Percentiles rank a stretch among this genome's conserved stretches.
Evolutionary conservation across 2,329 filamentous ascomycete species (phyloP).

Genomic region (Zymoseptoria crescenta): DNA sequence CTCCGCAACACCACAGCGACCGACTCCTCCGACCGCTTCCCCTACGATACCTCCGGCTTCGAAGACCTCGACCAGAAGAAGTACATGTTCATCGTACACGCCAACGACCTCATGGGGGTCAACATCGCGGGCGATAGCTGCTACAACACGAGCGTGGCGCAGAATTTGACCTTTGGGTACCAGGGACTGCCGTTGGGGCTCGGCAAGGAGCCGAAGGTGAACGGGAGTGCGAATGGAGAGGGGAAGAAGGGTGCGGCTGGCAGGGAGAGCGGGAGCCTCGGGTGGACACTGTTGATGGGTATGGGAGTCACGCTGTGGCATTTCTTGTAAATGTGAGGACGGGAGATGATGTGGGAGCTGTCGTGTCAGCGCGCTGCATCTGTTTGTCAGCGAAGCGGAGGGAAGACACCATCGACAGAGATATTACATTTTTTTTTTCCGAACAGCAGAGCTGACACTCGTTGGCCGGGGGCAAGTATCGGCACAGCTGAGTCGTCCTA

Average conservation of each 20-base stretch:
- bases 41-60: slow-evolving; percentile 68
- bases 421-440: neutral
- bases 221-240: slow-evolving; percentile 19
- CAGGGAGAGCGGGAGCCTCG: slow-evolving; percentile 1
- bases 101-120: slow-evolving; percentile 59
- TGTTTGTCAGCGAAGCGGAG: neutral
- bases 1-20: slow-evolving; percentile 67
- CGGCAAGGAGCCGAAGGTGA: slow-evolving; percentile 13
- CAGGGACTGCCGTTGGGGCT: slow-evolving; percentile 42
- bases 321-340: slow-evolving; percentile 14
- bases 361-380: neutral
- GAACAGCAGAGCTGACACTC: too few species aligned
- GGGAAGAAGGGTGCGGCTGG: slow-evolving; percentile 1
- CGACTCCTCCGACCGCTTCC: slow-evolving; percentile 59
- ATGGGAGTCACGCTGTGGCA: slow-evolving; percentile 19
- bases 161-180: slow-evolving; percentile 64
- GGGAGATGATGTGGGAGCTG: neutral
- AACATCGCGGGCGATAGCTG: slow-evolving; percentile 64
- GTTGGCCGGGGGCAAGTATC: too few species aligned
- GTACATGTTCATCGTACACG: slow-evolving; percentile 74
- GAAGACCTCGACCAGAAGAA: slow-evolving; percentile 55
- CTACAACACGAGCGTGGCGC: slow-evolving; percentile 54
- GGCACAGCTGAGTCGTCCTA: too few species aligned
- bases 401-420: neutral
- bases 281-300: slow-evolving; percentile 17